A percentile compares a stretch with the other conserved stretches of the same genome.
These are phyloP conservation scores for Apiospora kogelbergensis DNA, from an alignment of 2,329 filamentous ascomycete species.

Conservation along the genomic window DNA sequence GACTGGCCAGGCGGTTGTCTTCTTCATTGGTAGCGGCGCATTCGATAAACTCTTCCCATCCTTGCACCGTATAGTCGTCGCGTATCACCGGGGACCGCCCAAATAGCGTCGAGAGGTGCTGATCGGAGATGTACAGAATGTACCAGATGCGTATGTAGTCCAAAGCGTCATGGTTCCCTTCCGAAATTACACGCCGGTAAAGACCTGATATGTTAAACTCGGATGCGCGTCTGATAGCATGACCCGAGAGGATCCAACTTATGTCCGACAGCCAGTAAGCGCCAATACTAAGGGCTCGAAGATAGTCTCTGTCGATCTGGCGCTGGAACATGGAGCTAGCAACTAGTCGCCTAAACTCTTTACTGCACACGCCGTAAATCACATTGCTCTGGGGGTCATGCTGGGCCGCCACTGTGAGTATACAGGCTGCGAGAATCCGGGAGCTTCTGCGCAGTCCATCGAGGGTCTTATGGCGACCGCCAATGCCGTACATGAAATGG, in stretches of 20 bases:
- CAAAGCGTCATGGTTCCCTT: constrained; percentile 41
- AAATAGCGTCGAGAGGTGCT: constrained; percentile 60
- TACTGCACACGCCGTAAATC: constrained; percentile 21
- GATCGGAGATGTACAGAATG: constrained; percentile 52
- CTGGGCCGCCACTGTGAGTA: constrained; percentile 48
- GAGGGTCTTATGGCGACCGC: constrained; percentile 48
- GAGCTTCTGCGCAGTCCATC: constrained; percentile 54
- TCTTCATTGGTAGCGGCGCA: constrained; percentile 50
- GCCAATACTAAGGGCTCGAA: constrained; percentile 59
- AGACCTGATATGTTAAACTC: constrained; percentile 46
- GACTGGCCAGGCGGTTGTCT: constrained; percentile 58
- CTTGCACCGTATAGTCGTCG: constrained; percentile 56
- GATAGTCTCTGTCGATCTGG: constrained; percentile 44
- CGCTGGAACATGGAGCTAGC: constrained; percentile 35
- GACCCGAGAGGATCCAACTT: constrained; percentile 61
- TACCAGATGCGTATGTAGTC: constrained; percentile 62
- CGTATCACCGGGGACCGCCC: constrained; percentile 58
- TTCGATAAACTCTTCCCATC: constrained; percentile 56
- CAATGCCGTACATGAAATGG: constrained; percentile 49
- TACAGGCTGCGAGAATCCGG: constrained; percentile 51
- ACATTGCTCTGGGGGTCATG: constrained; percentile 24
- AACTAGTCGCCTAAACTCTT: constrained; percentile 21
- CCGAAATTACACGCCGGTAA: constrained; percentile 39
- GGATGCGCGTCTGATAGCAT: constrained; percentile 49
- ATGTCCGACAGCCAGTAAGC: constrained; percentile 64